Evolutionary conservation across 208 protist species (phyloP), one percentile per base, ranked within the genome.

Genomic region (Leishmania aethiopica): DNA sequence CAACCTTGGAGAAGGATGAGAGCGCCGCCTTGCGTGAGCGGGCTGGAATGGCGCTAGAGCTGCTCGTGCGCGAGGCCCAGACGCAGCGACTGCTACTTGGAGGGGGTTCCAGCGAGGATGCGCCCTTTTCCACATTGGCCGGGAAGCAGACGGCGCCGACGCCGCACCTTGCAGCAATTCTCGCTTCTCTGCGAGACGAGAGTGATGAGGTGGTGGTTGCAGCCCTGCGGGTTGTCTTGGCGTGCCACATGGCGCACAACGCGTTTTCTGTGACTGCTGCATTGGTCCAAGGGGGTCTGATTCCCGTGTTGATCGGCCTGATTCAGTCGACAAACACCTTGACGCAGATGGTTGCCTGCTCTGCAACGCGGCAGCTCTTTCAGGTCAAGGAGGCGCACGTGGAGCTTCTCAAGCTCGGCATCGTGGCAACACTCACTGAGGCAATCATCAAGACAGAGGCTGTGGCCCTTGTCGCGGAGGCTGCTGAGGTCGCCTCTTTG

Each of bases 331-430:
- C 86, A 1, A 89, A 93, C 71, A 67, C 64, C 2, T 71, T 88
- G 55, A 87, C 94, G 37, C 72, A 81, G 45, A 89, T 90, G n/a
- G 87, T 91, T 19, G 93, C 92, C 15, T 96, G 90, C 82, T 80
- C 86, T 0, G 89, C 91, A 1, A 84, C 92, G 49, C 75, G 87
- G 37, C 81, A 85, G 10, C 78, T 90, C 11, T 94, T 97, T 74
- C 86, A 91, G 51, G 89, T 97, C 32, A 95, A 95, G 84, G 94
- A 97, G 82, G 86, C 91, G 0, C 87, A 94, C 73, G 90, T 93
- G 70, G 53, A 83, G 37, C 90, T 96, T 59, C 86, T 95, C 72
- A 60, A 79, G 35, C 55, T 82, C 10, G 76, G 70, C 53, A 92
- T 87, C 53, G 81, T 97, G 76, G 42, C 53, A 6, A 85, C 80